Base-by-base conservation (phyloP, 176 grass and related monocot genomes). In the Eleusine coracana region DNA sequence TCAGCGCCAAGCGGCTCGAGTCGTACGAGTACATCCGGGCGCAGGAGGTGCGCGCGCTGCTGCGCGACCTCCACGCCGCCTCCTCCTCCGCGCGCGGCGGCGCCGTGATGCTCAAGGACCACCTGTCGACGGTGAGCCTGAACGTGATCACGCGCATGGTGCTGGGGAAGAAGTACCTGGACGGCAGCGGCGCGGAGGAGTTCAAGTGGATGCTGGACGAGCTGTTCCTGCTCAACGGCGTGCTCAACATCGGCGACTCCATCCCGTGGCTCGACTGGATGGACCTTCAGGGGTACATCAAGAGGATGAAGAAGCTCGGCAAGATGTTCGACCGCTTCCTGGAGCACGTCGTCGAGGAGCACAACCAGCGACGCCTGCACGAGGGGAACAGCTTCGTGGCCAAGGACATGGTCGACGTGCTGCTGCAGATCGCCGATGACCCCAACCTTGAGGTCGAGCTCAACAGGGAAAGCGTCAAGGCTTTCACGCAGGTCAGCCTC, bases 191-290 rank as follows among this genome's bases (percentile, higher is more conserved):
- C 31, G 31, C 85, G 0, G 86, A 93, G 72, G 95, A 98, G 79
- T 98, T 98, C 90, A 98, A 98, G 86, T 79, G 34, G 82, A 98
- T 98, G 92, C 70, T 98, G 2, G 92, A 93, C 49, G 95, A 98
- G 82, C 56, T 91, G 78, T 98, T 98, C 85, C 55, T 98, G 74
- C 90, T 98, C 20, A 98, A 98, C 54, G 92, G 95, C 1, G 92
- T 98, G 77, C 81, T 97, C 70, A 97, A 94, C 88, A 97, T 97
- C 74, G 92, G 92, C 46, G 95, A 97, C 80, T 94, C 88, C 10
- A 94, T 97, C 65, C 95, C 90, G 18, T 92, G 92, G 95, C 84
- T 97, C 0, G 81, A 92, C 71, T 91, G 88, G 83, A 68, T 97
- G 13, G 92, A 97, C 66, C 72, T 97, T 71, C 92, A 97, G 68